phyloP scores from a whole-genome alignment of 495 filamentous ascomycete genomes.

The Penicillium atrosanguineum region DNA sequence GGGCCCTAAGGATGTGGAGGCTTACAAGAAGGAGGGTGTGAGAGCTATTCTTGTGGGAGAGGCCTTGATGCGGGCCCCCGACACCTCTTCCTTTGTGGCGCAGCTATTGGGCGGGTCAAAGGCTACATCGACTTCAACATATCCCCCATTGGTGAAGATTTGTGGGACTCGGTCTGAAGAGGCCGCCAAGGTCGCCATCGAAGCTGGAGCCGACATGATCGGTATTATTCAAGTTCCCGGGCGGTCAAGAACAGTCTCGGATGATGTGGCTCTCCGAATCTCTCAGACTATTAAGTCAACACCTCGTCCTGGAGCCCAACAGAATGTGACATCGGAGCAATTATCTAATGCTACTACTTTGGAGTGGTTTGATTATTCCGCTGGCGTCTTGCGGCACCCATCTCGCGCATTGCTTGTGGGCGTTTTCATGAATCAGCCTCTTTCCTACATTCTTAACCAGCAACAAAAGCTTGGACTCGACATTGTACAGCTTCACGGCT shows the following conservation, averaged over 20 bases:
- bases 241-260: constrained; percentile 71
- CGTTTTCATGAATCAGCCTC: constrained; percentile 88
- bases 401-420: constrained; percentile 79
- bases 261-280: constrained; percentile 75
- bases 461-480: constrained; percentile 79
- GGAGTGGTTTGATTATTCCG: constrained; percentile 64
- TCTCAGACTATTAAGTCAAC: constrained; percentile 71
- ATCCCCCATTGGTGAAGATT: constrained; percentile 77
- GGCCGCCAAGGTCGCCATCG: constrained; percentile 74
- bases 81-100: constrained; percentile 77
- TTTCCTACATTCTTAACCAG: constrained; percentile 73
- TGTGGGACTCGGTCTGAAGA: constrained; percentile 89
- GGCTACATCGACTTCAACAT: constrained; percentile 9
- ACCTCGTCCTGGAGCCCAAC: constrained; percentile 46
- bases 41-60: constrained; percentile 94
- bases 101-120: constrained; percentile 66
- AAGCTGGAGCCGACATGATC: constrained; percentile 86
- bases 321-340: constrained; percentile 15
- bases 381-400: constrained; percentile 48
- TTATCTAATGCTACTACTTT: constrained; percentile 35
- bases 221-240: constrained; percentile 89
- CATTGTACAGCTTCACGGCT: constrained; percentile 86
- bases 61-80: constrained; percentile 84
- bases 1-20: constrained; percentile 82
- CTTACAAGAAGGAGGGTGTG: constrained; percentile 84